These are phyloP conservation scores for Triticum aestivum DNA, from an alignment of 176 grass and related monocot species.

Conservation along the genomic window IWGSC_CS_RefSeq_v2.1 NC_057798.1:197736283-197736782, in stretches of 20 bases:
- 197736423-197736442: conserved; percentile 44
- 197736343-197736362: conserved; percentile 62
- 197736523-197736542: conserved; percentile 61
- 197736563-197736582: conserved; percentile 49
- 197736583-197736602: conserved; percentile 39
- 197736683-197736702: conserved; percentile 72
- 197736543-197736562: conserved; percentile 62
- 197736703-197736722: conserved; percentile 75
- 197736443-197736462: conserved; percentile 38
- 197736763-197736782: conserved; percentile 99
- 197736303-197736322: conserved; percentile 29
- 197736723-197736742: conserved; percentile 79
- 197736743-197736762: conserved; percentile 88
- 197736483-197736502: conserved; percentile 68
- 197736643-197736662: conserved; percentile 99
- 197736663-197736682: conserved; percentile 98
- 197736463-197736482: conserved; percentile 47
- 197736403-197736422: conserved; percentile 46
- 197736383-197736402: conserved; percentile 44
- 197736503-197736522: conserved; percentile 74
- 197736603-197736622: conserved; percentile 70
- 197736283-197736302: conserved; percentile 48
- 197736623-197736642: conserved; percentile 82
- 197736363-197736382: conserved; percentile 57
- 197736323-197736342: conserved; percentile 56